Evolutionary conservation across 192 early-diverging fungal species (phyloP).

Genomic region (Coemansia sp.): DNA sequence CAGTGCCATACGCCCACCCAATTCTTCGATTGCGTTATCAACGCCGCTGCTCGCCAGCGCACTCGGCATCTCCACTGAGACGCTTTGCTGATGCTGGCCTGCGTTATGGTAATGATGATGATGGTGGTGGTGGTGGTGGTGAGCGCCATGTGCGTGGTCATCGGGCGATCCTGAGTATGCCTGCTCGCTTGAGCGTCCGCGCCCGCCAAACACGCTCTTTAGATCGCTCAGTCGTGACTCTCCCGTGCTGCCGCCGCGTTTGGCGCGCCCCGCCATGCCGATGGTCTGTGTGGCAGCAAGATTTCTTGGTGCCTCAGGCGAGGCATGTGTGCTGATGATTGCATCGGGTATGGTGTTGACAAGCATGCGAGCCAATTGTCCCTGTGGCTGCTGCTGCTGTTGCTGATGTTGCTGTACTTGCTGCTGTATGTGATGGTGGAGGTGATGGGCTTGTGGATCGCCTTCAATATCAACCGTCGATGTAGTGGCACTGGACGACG

Average conservation of each 20-base stretch:
- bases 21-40: no score
- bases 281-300: not conserved
- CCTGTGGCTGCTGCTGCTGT: conserved; percentile 4
- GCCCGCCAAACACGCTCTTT: conserved; percentile 36
- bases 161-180: conserved; percentile 5
- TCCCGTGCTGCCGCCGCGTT: conserved; percentile 29
- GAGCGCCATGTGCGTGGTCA: not conserved
- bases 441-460: not conserved
- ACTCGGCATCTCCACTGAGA: not conserved
- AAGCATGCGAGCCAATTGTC: conserved; percentile 41
- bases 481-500: conserved; percentile 4
- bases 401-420: not conserved
- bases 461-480: conserved; percentile 5
- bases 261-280: conserved; percentile 7
- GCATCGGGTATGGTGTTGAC: conserved; percentile 4
- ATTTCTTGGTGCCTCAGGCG: conserved; percentile 1
- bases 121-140: no score
- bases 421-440: no score
- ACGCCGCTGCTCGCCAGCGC: not conserved
- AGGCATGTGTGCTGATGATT: not conserved
- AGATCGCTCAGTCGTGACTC: conserved; percentile 36
- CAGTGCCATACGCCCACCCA: no score
- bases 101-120: no score
- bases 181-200: conserved; percentile 17
- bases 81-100: not conserved